Evolutionary conservation across 441 rosid genomes (phyloP), one percentile per base, ranked within the genome.

Genomic region (Gossypium trilobum): DNA sequence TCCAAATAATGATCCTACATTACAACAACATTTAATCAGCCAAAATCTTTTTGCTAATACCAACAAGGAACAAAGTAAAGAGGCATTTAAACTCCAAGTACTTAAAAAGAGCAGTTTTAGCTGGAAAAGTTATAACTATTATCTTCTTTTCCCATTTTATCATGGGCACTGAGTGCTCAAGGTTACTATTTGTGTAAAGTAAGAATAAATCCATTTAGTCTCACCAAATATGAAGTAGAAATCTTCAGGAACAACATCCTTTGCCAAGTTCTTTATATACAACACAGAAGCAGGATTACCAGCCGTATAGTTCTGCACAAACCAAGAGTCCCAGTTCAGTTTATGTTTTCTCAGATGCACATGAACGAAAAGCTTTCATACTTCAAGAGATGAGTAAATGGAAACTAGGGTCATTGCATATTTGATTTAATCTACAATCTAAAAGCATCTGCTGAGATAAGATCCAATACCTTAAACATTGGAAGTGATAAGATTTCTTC

Each of bases 401-500:
- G 29, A 58, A 36, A 65, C 33, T 65, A 42, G 23, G 33, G 4
- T 23, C 25, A 72, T 42, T 25, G 17, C 59, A 74, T 51, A 0
- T 51, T 50, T 68, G 46, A 27, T 27, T 46, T 17, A 19, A 67
- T 75, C 7, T 31, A 29, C 51, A 20, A 52, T 68, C 29, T 14
- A 62, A 39, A 74, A 75, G 71, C 16, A 14, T 55, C 29, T 72
- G 56, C 33, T 17, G 22, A 36, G 46, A 64, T 22, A 55, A 36
- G 68, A 36, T 55, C 25, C 14, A 8, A 54, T 82, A 92, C 99
- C 99, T 95, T 95, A 77, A 95, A 92, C 91, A 86, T 87, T 56
- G 99, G 97, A 74, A 95, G 90, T 13, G 96, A 91, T 51, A 95
- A 79, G 81, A 95, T 91, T 80, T 95, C 96, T 79, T 92, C 97